phyloP scores from a whole-genome alignment of 768 basidiomycete genomes.

The Podaxis sp. region DNA sequence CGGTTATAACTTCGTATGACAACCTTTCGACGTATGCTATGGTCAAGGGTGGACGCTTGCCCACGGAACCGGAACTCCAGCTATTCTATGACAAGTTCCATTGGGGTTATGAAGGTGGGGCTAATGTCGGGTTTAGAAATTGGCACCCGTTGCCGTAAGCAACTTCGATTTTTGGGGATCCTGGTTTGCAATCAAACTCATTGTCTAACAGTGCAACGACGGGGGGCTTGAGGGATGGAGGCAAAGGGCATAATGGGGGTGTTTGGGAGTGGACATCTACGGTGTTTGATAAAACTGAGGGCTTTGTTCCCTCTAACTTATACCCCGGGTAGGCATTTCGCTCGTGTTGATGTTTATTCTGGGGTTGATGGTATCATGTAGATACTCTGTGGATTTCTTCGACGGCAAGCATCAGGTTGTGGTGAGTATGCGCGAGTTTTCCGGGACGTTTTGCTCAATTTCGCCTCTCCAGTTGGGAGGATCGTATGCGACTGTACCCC shows the following conservation, averaged over 20 bases:
- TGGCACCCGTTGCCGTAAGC: conserved; percentile 93
- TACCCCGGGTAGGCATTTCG: conserved; percentile 73
- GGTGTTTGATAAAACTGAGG: conserved; percentile 62
- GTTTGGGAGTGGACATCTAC: conserved; percentile 99
- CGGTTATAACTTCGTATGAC: conserved; percentile 73
- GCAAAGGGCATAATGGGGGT: conserved; percentile 84
- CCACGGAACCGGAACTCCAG: conserved; percentile 84
- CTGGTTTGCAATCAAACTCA: not conserved
- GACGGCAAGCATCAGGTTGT: conserved; percentile 84
- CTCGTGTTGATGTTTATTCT: not conserved
- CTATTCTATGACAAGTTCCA: conserved; percentile 75
- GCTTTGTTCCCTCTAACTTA: conserved; percentile 67
- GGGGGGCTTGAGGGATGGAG: conserved; percentile 44
- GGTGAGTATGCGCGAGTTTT: conserved; percentile 43
- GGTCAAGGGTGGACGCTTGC: conserved; percentile 89
- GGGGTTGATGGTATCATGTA: conserved; percentile 20
- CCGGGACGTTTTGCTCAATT: conserved; percentile 10
- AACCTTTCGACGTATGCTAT: conserved; percentile 77
- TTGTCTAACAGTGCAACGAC: conserved; percentile 56
- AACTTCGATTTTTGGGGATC: not conserved
- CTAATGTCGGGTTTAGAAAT: conserved; percentile 84
- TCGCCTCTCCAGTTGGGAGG: conserved; percentile 67
- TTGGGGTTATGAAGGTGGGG: conserved; percentile 68
- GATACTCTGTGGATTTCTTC: conserved; percentile 87
- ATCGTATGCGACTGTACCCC: conserved; percentile 82